phyloP scores from a whole-genome alignment of 2,329 filamentous ascomycete species.

The Monascus ruber region DNA sequence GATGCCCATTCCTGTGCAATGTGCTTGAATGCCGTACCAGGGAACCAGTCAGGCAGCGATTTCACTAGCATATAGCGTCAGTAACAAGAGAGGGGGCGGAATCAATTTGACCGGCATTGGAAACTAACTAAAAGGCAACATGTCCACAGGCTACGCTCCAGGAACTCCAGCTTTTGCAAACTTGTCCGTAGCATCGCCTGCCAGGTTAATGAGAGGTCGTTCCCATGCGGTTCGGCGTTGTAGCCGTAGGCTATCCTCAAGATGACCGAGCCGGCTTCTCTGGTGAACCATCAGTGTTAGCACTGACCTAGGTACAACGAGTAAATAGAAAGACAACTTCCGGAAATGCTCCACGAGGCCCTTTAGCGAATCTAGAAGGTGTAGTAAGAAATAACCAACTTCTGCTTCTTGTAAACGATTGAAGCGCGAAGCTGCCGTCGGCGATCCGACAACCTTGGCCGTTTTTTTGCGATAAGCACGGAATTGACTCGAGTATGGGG shows the following conservation, averaged over 20 bases:
- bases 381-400: slow-evolving; percentile 31
- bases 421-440: slow-evolving; percentile 26
- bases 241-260: slow-evolving; percentile 30
- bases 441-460: slow-evolving; percentile 35
- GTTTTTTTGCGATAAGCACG: slow-evolving; percentile 36
- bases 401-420: slow-evolving; percentile 34
- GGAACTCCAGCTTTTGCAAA: slow-evolving; percentile 33
- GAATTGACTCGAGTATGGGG: slow-evolving; percentile 25
- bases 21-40: slow-evolving; percentile 34
- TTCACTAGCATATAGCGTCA: slow-evolving; percentile 8
- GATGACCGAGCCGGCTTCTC: slow-evolving; percentile 29
- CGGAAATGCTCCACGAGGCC: slow-evolving; percentile 32
- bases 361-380: slow-evolving; percentile 29
- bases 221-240: slow-evolving; percentile 12
- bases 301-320: slow-evolving; percentile 1
- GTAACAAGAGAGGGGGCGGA: background rate
- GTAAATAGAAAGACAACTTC: slow-evolving; percentile 4
- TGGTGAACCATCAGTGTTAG: slow-evolving; percentile 1
- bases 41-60: slow-evolving; percentile 35
- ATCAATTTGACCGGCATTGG: background rate
- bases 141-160: slow-evolving; percentile 36
- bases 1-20: slow-evolving; percentile 26
- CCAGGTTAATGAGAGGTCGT: slow-evolving; percentile 29
- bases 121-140: slow-evolving; percentile 22
- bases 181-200: slow-evolving; percentile 27